These are phyloP conservation scores for Pugionium cornutum DNA, from an alignment of 345 rosid genomes.

Conservation along the genomic window DNA sequence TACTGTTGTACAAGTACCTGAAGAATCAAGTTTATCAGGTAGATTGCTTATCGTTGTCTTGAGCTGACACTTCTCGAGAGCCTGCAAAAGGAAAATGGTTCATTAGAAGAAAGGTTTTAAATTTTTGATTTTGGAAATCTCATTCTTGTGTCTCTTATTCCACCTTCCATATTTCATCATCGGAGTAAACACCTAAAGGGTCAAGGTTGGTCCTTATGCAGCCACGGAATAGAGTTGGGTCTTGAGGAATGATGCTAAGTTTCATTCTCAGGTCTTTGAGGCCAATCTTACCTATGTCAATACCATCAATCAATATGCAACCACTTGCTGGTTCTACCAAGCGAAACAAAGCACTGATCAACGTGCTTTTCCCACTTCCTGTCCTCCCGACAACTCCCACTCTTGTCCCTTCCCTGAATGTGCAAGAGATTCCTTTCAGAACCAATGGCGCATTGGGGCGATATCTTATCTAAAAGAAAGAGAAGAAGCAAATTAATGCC, in stretches of 20 bases:
- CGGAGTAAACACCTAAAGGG: constrained; percentile 74
- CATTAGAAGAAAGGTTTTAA: background rate
- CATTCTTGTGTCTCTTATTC: background rate
- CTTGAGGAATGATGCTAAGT: constrained; percentile 98
- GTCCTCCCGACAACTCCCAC: constrained; percentile 92
- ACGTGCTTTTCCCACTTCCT: constrained; percentile 88
- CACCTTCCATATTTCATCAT: constrained; percentile 83
- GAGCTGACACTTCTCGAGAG: constrained; percentile 77
- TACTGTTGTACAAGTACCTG: constrained; percentile 32
- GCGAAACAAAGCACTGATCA: constrained; percentile 85
- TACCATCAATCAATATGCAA: constrained; percentile 62
- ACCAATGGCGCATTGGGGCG: constrained; percentile 69
- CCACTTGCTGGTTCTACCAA: constrained; percentile 84
- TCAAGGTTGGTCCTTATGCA: constrained; percentile 81
- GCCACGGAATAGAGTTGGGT: constrained; percentile 83
- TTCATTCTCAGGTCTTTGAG: constrained; percentile 80
- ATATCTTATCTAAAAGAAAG: constrained; percentile 53
- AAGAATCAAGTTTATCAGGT: constrained; percentile 64
- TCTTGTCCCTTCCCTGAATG: constrained; percentile 68
- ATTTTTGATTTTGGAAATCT: background rate
- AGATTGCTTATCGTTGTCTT: constrained; percentile 57
- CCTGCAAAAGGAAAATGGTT: constrained; percentile 42
- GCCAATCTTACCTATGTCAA: constrained; percentile 76
- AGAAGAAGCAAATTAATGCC: constrained; percentile 9
- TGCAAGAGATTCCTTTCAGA: constrained; percentile 75